Evolutionary conservation across 2,329 filamentous ascomycete species (phyloP), one percentile per base, ranked within the genome.

Genomic region (Fusarium sp.): DNA sequence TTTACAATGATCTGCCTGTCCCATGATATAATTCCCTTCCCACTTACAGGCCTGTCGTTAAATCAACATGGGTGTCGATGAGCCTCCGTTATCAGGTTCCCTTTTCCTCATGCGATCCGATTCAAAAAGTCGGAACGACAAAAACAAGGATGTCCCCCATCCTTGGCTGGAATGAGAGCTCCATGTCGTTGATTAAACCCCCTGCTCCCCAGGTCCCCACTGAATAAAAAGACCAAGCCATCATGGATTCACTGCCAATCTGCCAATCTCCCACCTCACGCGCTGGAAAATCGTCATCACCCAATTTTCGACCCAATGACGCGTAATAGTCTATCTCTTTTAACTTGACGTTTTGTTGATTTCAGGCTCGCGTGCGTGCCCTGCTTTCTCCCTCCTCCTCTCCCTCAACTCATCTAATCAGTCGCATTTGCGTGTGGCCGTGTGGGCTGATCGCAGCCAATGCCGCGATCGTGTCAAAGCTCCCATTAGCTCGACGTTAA

Each of bases 131-230:
- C 22, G 10, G 13, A 21, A 43, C 34, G 60, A 56, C 45, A 31
- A 50, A 69, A 63, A 49, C 67, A 69, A 67, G 67, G 57, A 70
- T 70, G 39, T 9, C 21, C 19, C 19, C 19, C 47, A 11, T 31
- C 58, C 62, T 63, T 70, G 62, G 67, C 67, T 70, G 67, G 67
- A 70, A 70, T 70, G 62, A 39, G 46, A 62, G 55, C 31, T 45
- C 38, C 28, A 36, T 67, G 31, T 36, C 46, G 28, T 47, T 47
- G 28, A 28, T 46, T 60, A 36, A 56, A 46, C 36, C 40, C 62
- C 42, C 33, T 38, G 42, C 46, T 60, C 62, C 62, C 57, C 62
- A 67, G 39, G 44, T 70, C 66, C 46, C 67, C 67, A 67, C 62
- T 62, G 55, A 53, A 51, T 67, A 57, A 55, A 55, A 60, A 49